Base-by-base conservation (phyloP, 768 basidiomycete genomes). In the Leccinum rimulosum region DNA sequence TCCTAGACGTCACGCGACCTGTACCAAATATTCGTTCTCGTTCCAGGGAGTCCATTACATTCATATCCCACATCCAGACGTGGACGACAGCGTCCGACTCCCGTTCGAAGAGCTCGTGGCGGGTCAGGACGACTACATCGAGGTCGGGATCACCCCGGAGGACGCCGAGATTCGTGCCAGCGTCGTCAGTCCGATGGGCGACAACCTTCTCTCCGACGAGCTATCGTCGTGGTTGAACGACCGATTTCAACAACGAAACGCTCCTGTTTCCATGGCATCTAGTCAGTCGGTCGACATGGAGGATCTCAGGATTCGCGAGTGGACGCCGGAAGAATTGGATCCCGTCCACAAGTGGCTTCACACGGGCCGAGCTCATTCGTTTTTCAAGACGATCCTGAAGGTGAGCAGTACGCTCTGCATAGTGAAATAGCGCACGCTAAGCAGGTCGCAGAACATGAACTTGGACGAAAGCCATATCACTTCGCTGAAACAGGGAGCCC, bases 221-320 rank as follows among this genome's bases (percentile, higher is more conserved):
- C 66, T 74, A 22, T 68, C 68, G 31, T 58, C 62, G 10, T 68
- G 72, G 74, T 50, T 73, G 45, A 66, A 66, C 50, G 64, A 77
- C 68, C 64, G 60, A 59, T 63, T 66, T 14, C 55, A 62, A 33
- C 65, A 55, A 57, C 58, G 64, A 35, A 66, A 68, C 17, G 58
- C 64, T 4, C 68, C 66, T 2, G 57, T 56, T 48, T 59, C 51
- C 8, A 59, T 76, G 60, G 67, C 52, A 0, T 57, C 65, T 22
- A 53, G 48, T 15, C 68, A 59, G 11, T 54, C 64, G 12, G 50
- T 70, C 50, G 56, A 75, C 28, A 71, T 76, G 60, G 74, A 73
- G 50, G 74, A 72, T 50, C 70, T 61, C 1, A 71, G 80, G 52
- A 73, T 81, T 19, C 75, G 80, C 10, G 76, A 77, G 54, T 77